Conservation (phyloP, 176 grass and related monocot species). For the Aegilops bicornis region DNA sequence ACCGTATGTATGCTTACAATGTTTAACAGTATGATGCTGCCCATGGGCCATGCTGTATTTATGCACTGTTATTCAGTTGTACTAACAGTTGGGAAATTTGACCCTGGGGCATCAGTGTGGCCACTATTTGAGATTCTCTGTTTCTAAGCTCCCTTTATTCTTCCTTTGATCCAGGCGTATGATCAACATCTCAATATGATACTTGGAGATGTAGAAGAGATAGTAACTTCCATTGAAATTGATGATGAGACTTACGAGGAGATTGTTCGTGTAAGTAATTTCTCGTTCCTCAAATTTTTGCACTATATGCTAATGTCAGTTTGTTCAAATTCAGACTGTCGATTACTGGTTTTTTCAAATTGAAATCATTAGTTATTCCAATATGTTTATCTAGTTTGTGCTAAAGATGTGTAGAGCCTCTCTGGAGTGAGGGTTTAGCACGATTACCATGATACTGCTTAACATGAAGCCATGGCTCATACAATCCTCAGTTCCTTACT, state of each 20-base stretch:
- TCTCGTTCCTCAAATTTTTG: background rate
- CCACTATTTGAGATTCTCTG: background rate
- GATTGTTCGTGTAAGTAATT: slow-evolving; percentile 56
- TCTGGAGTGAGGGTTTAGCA: background rate
- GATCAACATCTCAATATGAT: slow-evolving; percentile 91
- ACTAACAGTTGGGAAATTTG: background rate
- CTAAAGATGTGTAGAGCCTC: background rate
- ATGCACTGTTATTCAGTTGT: background rate
- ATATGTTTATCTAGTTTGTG: background rate
- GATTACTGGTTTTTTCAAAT: background rate
- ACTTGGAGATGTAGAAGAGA: slow-evolving; percentile 78
- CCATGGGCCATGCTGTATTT: background rate
- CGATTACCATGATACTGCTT: background rate
- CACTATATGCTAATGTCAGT: background rate
- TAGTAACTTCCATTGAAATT: slow-evolving; percentile 70
- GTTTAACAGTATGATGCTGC: no score
- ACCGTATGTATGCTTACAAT: no score
- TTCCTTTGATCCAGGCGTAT: slow-evolving; percentile 54
- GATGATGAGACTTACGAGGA: slow-evolving; percentile 89
- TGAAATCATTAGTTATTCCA: background rate
- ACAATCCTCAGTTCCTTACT: background rate
- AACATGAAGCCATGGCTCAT: background rate
- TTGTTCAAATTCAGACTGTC: background rate
- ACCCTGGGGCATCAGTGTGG: background rate
- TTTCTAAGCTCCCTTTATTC: background rate